These are phyloP conservation scores for Rauvolfia tetraphylla DNA, from an alignment of 257 asterid species.

Conservation along the genomic window DNA sequence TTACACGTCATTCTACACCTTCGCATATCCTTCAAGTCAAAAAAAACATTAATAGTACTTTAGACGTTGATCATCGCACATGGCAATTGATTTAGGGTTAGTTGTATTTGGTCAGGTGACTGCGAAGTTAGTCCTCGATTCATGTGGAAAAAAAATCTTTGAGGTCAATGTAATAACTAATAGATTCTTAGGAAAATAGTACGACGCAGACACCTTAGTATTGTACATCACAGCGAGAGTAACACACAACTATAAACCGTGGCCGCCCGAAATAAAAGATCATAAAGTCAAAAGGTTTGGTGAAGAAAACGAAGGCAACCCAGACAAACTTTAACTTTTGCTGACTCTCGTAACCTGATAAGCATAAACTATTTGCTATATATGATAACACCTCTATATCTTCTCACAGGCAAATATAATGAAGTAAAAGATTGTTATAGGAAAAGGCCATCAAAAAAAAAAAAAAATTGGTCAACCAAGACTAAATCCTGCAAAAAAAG, in stretches of 20 bases:
- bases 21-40: conserved; percentile 9
- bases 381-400: neutral
- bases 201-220: conserved; percentile 2
- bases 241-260: neutral
- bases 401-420: neutral
- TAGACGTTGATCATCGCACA: conserved; percentile 10
- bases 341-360: conserved; percentile 10
- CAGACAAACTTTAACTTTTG: neutral
- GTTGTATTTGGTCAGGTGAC: conserved; percentile 23
- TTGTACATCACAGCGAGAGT: neutral
- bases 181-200: neutral
- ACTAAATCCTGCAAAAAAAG: neutral
- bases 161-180: conserved; percentile 19
- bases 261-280: conserved; percentile 5
- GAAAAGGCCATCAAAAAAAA: neutral
- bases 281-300: conserved; percentile 28
- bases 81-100: conserved; percentile 18
- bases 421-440: neutral
- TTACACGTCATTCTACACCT: conserved; percentile 16
- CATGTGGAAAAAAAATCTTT: conserved; percentile 15
- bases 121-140: conserved; percentile 28
- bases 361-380: conserved; percentile 1
- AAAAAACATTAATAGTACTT: conserved; percentile 17
- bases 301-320: conserved; percentile 21
- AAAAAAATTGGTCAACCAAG: neutral